Evolutionary conservation across 2,329 filamentous ascomycete genomes (phyloP).

Genomic region (Byssoonygena ceratinophila): DNA sequence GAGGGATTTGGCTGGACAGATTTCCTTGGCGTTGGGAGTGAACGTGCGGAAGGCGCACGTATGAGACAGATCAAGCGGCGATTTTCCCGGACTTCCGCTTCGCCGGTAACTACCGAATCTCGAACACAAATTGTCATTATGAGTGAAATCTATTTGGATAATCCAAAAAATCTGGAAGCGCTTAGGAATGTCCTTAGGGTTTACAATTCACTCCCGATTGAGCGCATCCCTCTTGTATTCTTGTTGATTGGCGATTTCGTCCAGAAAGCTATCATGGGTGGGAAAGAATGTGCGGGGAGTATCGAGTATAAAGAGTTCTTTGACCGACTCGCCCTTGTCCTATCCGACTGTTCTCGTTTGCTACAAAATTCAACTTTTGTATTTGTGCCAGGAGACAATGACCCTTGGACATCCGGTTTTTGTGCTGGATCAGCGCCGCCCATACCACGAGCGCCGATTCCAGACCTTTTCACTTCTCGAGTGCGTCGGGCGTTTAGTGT

Average conservation of each 20-base stretch:
- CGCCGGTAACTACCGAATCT: constrained; percentile 28
- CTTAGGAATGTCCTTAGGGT: constrained; percentile 64
- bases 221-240: constrained; percentile 63
- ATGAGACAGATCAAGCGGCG: constrained; percentile 73
- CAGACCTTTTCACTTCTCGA: constrained; percentile 80
- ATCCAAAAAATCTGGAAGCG: constrained; percentile 68
- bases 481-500: constrained; percentile 68
- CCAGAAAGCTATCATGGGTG: constrained; percentile 47
- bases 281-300: constrained; percentile 63
- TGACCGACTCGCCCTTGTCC: constrained; percentile 68
- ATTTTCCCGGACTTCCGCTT: constrained; percentile 41
- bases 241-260: constrained; percentile 78
- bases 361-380: constrained; percentile 73
- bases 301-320: constrained; percentile 98
- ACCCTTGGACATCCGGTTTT: constrained; percentile 90
- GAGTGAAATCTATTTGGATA: constrained; percentile 77
- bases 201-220: constrained; percentile 57
- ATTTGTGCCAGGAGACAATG: constrained; percentile 92
- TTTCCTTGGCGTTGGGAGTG: constrained; percentile 82
- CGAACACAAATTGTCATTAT: constrained; percentile 57
- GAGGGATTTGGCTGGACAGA: constrained; percentile 89
- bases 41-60: constrained; percentile 66
- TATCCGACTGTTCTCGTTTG: constrained; percentile 73
- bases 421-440: constrained; percentile 39
- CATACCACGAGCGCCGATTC: constrained; percentile 49